These are phyloP conservation scores for Ilex paraguariensis DNA, from an alignment of 305 asterid genomes.

Conservation along the genomic window DNA sequence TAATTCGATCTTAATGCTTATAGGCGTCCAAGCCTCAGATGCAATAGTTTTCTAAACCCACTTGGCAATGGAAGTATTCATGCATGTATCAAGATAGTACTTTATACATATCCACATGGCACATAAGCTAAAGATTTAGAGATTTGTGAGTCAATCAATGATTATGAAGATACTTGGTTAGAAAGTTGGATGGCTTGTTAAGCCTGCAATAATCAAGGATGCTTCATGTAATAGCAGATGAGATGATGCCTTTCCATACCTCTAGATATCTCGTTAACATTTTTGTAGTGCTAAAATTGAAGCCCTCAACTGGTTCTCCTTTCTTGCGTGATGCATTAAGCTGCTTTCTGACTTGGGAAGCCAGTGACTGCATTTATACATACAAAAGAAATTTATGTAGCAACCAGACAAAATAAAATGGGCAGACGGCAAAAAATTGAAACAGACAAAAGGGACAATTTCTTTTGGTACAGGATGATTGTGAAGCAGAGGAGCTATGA, in stretches of 20 bases:
- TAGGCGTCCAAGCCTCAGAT: too few relatives aligned
- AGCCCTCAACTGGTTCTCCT: slow-evolving; percentile 68
- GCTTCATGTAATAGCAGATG: background rate
- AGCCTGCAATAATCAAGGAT: background rate
- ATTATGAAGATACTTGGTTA: background rate
- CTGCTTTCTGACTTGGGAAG: slow-evolving; percentile 95
- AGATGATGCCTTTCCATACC: slow-evolving; percentile 34
- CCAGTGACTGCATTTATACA: slow-evolving; percentile 63
- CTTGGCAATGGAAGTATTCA: too few relatives aligned
- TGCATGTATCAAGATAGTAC: too few relatives aligned
- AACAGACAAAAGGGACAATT: background rate
- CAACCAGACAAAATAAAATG: slow-evolving; percentile 5
- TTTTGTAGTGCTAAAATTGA: slow-evolving; percentile 79
- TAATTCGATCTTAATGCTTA: too few relatives aligned
- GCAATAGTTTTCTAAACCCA: too few relatives aligned
- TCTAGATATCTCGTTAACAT: slow-evolving; percentile 64
- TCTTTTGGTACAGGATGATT: background rate
- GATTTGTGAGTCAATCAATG: background rate
- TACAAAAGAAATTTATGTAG: slow-evolving; percentile 4
- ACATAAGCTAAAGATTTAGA: background rate
- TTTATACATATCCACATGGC: too few relatives aligned
- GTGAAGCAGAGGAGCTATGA: background rate
- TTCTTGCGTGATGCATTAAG: slow-evolving; percentile 85
- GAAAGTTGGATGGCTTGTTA: slow-evolving; percentile 3
- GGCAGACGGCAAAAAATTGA: background rate